phyloP scores from a whole-genome alignment of 495 filamentous ascomycete species.

The Xylaria grammica region DNA sequence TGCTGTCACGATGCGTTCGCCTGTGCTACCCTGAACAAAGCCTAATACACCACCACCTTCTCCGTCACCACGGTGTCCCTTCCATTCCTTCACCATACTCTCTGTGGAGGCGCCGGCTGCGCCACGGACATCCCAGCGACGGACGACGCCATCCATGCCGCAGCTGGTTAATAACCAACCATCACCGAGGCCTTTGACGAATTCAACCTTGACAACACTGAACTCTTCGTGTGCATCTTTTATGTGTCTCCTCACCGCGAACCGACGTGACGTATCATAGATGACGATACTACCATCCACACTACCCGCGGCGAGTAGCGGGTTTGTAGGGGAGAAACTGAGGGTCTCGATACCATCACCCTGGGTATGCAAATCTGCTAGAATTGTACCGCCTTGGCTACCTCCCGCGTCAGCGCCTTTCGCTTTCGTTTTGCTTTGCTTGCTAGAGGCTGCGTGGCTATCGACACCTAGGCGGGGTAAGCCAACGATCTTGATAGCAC shows the following conservation, averaged over 20 bases:
- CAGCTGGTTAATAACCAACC: slow-evolving; percentile 78
- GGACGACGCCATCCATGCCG: slow-evolving; percentile 85
- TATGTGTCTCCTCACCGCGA: slow-evolving; percentile 80
- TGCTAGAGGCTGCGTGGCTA: slow-evolving; percentile 30
- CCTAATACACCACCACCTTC: slow-evolving; percentile 89
- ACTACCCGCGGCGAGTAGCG: slow-evolving; percentile 82
- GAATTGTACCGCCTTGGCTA: slow-evolving; percentile 67
- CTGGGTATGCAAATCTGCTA: slow-evolving; percentile 64
- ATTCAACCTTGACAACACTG: slow-evolving; percentile 91
- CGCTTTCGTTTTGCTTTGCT: slow-evolving; percentile 49
- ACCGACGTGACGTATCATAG: slow-evolving; percentile 82
- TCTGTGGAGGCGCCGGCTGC: slow-evolving; percentile 66
- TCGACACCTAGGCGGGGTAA: slow-evolving; percentile 70
- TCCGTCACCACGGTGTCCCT: slow-evolving; percentile 72
- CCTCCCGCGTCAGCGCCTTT: slow-evolving; percentile 46
- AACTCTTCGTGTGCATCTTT: slow-evolving; percentile 79
- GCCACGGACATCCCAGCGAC: slow-evolving; percentile 85
- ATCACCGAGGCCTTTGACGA: slow-evolving; percentile 56
- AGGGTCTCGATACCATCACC: slow-evolving; percentile 84
- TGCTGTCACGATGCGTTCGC: slow-evolving; percentile 79
- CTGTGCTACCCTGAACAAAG: slow-evolving; percentile 76
- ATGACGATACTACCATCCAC: slow-evolving; percentile 91
- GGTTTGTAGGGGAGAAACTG: slow-evolving; percentile 76
- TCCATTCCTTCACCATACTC: slow-evolving; percentile 78
- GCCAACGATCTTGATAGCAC: slow-evolving; percentile 80